phyloP scores from a whole-genome alignment of 306 rosid species.

The Malus fusca region DNA sequence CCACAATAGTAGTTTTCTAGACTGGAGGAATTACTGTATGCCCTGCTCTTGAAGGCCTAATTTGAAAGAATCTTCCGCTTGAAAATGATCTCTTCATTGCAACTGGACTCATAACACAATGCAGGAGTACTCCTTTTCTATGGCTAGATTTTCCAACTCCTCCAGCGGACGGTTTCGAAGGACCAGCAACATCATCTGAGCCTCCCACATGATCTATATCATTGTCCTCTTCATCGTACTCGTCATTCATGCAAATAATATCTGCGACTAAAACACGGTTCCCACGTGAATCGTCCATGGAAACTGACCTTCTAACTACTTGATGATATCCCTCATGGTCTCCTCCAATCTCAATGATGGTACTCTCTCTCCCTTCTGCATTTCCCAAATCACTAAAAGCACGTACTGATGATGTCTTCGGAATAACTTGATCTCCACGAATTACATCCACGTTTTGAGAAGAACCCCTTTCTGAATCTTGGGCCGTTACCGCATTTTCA shows the following conservation, averaged over 20 bases:
- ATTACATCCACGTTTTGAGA: constrained; percentile 28
- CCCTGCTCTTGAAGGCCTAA: constrained; percentile 50
- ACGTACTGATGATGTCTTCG: constrained; percentile 35
- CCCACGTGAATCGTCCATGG: constrained; percentile 65
- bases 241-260: constrained; percentile 38
- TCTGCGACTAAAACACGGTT: constrained; percentile 35
- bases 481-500: constrained; percentile 9
- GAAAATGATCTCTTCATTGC: constrained; percentile 89
- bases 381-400: constrained; percentile 58
- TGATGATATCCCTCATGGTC: constrained; percentile 43
- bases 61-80: constrained; percentile 60
- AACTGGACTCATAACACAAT: constrained; percentile 57
- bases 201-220: constrained; percentile 31
- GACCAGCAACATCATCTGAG: constrained; percentile 12
- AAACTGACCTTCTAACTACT: constrained; percentile 55
- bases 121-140: constrained; percentile 38
- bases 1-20: constrained; percentile 12
- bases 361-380: constrained; percentile 43
- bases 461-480: constrained; percentile 19
- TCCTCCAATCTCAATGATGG: constrained; percentile 55
- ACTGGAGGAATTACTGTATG: constrained; percentile 44
- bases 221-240: constrained; percentile 13
- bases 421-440: constrained; percentile 2
- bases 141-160: constrained; percentile 39
- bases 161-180: constrained; percentile 15